Base-by-base conservation (phyloP, 2,329 filamentous ascomycete genomes). In the Alternaria incomplexa region DNA sequence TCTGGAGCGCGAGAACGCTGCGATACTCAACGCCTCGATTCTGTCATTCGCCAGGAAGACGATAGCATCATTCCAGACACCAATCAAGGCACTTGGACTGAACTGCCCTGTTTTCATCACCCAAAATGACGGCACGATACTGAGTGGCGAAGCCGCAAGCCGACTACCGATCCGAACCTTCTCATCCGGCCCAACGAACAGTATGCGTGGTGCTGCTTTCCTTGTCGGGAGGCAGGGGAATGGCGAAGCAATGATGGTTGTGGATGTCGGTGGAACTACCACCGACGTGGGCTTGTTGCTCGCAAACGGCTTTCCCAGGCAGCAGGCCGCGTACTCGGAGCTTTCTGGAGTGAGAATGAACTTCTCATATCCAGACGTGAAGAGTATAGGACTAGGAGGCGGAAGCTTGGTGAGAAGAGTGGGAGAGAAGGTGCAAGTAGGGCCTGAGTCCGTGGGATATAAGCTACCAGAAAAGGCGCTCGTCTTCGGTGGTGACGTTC, bases 231-330 rank as follows among this genome's bases (percentile, higher is more conserved):
- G 72, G 47, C 64, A 76, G 53, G 62, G 71, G 32, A 66, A 73
- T 15, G 68, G 68, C 9, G 73, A 87, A 83, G 64, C 86, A 80
- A 43, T 87, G 67, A 86, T 90, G 80, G 88, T 91, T 0, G 85
- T 90, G 2, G 89, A 91, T 69, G 86, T 91, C 56, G 89, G 89
- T 0, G 89, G 89, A 3, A 91, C 89, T 0, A 91, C 89, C 0
- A 86, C 88, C 0, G 89, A 91, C 66, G 86, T 90, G 11, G 88
- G 89, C 0, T 76, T 89, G 0, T 75, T 91, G 4, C 82, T 88
- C 7, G 82, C 85, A 0, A 90, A 86, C 52, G 89, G 89, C 0
- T 89, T 91, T 53, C 89, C 89, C 0, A 82, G 88, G 30, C 87
- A 90, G 73, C 85, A 87, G 53, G 86, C 88, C 6, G 87, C 88